A percentile compares a stretch with the other conserved stretches of the same genome.
Evolutionary conservation across 2,329 filamentous ascomycete genomes (phyloP).

Genomic region (Colletotrichum agaves): DNA sequence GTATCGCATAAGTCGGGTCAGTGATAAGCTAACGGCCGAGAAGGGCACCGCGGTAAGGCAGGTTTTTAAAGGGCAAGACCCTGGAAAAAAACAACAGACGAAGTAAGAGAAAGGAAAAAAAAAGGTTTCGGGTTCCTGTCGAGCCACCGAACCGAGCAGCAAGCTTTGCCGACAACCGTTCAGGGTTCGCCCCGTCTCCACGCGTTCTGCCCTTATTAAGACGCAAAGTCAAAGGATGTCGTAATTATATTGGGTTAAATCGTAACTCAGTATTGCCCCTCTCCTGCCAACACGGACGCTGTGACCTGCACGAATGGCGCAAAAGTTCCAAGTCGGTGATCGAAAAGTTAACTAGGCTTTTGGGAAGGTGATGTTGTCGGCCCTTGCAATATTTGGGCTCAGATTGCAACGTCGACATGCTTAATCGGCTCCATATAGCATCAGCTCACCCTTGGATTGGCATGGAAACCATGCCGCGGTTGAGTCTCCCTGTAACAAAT

Average conservation of each 20-base stretch:
- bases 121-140: slow-evolving; percentile 14
- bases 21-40: background rate
- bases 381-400: background rate
- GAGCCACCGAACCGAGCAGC: background rate
- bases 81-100: background rate
- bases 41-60: background rate
- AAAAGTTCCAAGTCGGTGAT: background rate
- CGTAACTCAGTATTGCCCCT: too few species aligned
- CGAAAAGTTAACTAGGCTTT: background rate
- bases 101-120: background rate
- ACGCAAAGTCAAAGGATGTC: background rate
- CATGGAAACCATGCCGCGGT: too few species aligned
- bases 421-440: background rate
- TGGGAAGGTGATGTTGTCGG: background rate
- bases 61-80: too few species aligned
- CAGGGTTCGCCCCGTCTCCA: background rate
- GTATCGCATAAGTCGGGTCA: background rate
- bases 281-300: background rate
- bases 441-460: background rate
- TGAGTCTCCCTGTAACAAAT: too few species aligned
- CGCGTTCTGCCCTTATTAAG: background rate
- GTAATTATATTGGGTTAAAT: background rate
- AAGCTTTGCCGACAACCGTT: slow-evolving; percentile 4
- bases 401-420: background rate
- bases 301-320: slow-evolving; percentile 4